Conservation (phyloP, 768 basidiomycete genomes). For the Suillus subalutaceus region DNA sequence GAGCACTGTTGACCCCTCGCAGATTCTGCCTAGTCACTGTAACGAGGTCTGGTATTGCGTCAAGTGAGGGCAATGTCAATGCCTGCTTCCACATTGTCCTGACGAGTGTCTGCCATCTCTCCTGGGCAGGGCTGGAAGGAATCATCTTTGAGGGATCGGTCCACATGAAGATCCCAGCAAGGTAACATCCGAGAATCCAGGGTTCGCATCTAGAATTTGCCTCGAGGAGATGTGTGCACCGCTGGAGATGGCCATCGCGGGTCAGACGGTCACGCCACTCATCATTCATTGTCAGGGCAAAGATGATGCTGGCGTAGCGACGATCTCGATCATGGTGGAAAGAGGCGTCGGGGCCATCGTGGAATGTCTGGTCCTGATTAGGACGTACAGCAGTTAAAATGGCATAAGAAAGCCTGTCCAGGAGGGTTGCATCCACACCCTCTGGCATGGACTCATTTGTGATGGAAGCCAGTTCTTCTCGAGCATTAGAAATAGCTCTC, state of each 20-base stretch:
- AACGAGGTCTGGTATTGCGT: background rate
- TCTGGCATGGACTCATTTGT: background rate
- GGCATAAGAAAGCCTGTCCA: background rate
- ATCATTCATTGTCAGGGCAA: background rate
- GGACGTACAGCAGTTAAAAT: background rate
- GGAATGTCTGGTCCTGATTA: background rate
- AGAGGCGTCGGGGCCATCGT: background rate
- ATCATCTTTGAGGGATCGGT: background rate
- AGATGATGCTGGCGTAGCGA: background rate
- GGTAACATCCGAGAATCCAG: background rate
- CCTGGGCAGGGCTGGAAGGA: background rate
- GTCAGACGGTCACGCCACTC: background rate
- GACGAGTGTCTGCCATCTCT: background rate
- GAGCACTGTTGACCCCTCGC: too few species aligned
- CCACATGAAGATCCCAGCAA: background rate
- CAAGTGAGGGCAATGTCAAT: too few species aligned
- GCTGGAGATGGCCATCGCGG: background rate
- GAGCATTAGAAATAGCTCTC: background rate
- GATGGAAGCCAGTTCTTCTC: background rate
- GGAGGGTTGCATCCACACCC: background rate
- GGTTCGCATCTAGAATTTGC: accelerated
- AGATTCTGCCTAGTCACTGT: background rate
- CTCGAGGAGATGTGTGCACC: background rate
- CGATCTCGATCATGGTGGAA: background rate
- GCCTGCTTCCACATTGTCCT: too few species aligned